phyloP scores from a whole-genome alignment of 2,329 filamentous ascomycete genomes.

The Truncatella angustata region DNA sequence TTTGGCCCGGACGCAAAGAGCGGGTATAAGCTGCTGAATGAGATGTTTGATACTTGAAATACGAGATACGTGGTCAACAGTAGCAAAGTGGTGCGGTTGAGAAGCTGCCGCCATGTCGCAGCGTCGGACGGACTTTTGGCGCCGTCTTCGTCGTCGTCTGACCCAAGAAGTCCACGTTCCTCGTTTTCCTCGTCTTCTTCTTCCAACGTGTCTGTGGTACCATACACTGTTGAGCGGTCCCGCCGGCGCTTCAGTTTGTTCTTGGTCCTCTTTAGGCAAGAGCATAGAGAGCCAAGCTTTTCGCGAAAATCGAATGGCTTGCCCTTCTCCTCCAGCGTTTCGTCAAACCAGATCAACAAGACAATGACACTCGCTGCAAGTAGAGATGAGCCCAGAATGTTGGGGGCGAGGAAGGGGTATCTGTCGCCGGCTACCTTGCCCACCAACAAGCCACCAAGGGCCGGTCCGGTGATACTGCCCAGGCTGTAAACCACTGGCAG shows the following conservation, averaged over 20 bases:
- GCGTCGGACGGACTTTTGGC: constrained; percentile 43
- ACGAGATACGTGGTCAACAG: constrained; percentile 85
- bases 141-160: constrained; percentile 41
- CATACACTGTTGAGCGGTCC: constrained; percentile 20
- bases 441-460: constrained; percentile 84
- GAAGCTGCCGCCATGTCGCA: constrained; percentile 51
- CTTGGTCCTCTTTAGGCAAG: constrained; percentile 16
- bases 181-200: constrained; percentile 24
- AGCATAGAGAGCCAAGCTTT: constrained; percentile 30
- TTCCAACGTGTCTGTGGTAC: constrained; percentile 13
- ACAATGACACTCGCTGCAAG: constrained; percentile 71
- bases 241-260: constrained; percentile 22
- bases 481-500: constrained; percentile 94
- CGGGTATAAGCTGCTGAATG: constrained; percentile 92
- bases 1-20: constrained; percentile 78
- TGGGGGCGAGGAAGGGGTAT: constrained; percentile 84
- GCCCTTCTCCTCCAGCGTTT: constrained; percentile 65
- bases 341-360: constrained; percentile 78
- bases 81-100: constrained; percentile 79
- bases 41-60: constrained; percentile 91
- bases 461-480: constrained; percentile 87
- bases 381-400: constrained; percentile 72
- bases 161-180: constrained; percentile 20
- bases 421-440: constrained; percentile 55
- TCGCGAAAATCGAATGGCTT: constrained; percentile 29